A percentile compares a stretch with the other conserved stretches of the same genome.
These are phyloP conservation scores for Solanum piurae DNA, from an alignment of 257 asterid genomes.

Conservation along the genomic window DNA sequence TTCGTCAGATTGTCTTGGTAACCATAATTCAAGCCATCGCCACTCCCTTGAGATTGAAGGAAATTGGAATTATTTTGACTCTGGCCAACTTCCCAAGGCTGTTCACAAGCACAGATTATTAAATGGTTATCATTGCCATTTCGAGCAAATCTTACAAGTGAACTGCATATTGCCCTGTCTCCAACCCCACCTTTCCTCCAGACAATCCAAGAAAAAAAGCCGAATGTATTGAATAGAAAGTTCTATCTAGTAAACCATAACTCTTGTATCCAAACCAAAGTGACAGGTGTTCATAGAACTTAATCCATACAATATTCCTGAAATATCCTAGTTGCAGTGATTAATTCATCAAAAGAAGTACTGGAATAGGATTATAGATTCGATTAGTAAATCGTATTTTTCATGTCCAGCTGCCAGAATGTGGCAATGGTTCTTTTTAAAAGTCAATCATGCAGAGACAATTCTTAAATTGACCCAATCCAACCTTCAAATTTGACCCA, in stretches of 20 bases:
- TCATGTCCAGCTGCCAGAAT: background rate
- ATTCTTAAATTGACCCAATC: background rate
- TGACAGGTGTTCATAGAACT: background rate
- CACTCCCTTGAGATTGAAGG: slow-evolving; percentile 31
- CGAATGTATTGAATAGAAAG: background rate
- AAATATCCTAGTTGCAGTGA: background rate
- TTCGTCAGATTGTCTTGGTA: slow-evolving; percentile 31
- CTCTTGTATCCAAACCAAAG: background rate
- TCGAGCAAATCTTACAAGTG: background rate
- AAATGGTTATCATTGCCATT: background rate
- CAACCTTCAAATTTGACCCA: background rate
- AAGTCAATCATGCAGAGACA: background rate
- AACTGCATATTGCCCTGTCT: background rate
- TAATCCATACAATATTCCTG: background rate
- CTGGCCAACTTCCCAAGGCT: slow-evolving; percentile 87
- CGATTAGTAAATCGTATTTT: background rate
- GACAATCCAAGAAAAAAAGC: background rate
- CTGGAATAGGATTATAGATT: background rate
- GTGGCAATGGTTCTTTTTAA: background rate
- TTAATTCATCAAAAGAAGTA: background rate
- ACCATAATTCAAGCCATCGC: slow-evolving; percentile 14
- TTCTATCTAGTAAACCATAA: background rate
- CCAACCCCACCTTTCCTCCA: background rate
- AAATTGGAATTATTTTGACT: slow-evolving; percentile 40
- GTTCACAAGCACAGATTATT: slow-evolving; percentile 13